These are phyloP conservation scores for Solanum chacoense DNA, from an alignment of 305 asterid species.

Conservation along the genomic window DNA sequence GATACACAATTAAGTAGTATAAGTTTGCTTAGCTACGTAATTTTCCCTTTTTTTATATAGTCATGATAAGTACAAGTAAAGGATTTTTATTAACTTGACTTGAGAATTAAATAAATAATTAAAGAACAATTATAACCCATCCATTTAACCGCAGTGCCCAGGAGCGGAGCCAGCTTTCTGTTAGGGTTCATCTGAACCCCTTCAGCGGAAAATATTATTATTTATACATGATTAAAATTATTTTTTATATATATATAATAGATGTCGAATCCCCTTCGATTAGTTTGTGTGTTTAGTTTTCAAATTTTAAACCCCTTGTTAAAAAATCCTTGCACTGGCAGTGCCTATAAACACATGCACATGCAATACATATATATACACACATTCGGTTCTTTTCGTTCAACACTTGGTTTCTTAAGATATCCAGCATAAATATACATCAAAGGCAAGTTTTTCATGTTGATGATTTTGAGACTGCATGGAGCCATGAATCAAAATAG, in stretches of 20 bases:
- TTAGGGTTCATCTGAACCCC: no score
- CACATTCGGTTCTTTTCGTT: neutral
- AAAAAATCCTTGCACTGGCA: neutral
- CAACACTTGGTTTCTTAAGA: neutral
- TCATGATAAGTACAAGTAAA: neutral
- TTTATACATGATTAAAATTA: no score
- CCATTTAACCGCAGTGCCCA: no score
- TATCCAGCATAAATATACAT: neutral
- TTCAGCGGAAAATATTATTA: no score
- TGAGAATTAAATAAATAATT: neutral
- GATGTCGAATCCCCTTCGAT: no score
- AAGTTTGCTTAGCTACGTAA: no score
- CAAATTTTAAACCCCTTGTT: no score
- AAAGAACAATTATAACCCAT: neutral
- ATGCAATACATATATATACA: neutral
- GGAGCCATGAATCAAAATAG: neutral
- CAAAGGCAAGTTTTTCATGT: neutral
- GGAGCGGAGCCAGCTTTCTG: no score
- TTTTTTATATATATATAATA: no score
- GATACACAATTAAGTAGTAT: no score
- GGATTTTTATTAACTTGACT: neutral
- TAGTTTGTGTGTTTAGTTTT: no score
- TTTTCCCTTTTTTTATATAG: neutral
- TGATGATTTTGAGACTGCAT: neutral
- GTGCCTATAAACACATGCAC: neutral